Evolutionary conservation across 768 basidiomycete species (phyloP).

Genomic region (Pisolithus tinctorius): DNA sequence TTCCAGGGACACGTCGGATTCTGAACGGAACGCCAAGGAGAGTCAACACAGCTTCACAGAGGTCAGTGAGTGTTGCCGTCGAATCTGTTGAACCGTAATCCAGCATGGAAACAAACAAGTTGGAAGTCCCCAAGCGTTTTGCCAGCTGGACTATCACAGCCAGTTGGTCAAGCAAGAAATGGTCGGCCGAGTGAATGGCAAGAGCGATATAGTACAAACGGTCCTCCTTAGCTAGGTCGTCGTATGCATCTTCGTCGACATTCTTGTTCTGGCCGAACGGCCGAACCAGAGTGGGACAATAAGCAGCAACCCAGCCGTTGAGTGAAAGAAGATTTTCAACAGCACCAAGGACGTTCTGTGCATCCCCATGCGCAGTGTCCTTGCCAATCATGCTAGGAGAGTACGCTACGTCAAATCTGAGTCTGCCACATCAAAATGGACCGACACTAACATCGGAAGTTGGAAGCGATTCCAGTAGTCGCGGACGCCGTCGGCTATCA

Average conservation of each 20-base stretch:
- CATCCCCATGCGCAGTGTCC: conserved; percentile 85
- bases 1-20: conserved; percentile 84
- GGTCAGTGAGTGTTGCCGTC: conserved; percentile 87
- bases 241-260: conserved; percentile 66
- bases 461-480: conserved; percentile 95
- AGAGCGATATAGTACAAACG: conserved; percentile 93
- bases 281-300: conserved; percentile 88
- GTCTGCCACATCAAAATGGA: background rate
- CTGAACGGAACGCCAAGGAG: conserved; percentile 90
- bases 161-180: conserved; percentile 97
- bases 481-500: conserved; percentile 67
- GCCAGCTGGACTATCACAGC: conserved; percentile 97
- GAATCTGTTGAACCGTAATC: conserved; percentile 96
- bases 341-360: conserved; percentile 80
- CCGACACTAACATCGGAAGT: conserved; percentile 68
- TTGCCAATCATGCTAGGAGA: conserved; percentile 59
- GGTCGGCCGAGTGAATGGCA: conserved; percentile 95
- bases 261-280: conserved; percentile 91
- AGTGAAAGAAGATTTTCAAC: conserved; percentile 93
- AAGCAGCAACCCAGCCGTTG: conserved; percentile 97
- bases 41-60: conserved; percentile 92
- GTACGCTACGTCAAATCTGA: background rate
- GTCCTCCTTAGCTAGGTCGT: conserved; percentile 77
- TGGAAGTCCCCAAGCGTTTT: conserved; percentile 79
- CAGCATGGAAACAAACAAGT: conserved; percentile 95